Base-by-base conservation (phyloP, 1,139 yeast species). In the Hansenula sp. region DNA sequence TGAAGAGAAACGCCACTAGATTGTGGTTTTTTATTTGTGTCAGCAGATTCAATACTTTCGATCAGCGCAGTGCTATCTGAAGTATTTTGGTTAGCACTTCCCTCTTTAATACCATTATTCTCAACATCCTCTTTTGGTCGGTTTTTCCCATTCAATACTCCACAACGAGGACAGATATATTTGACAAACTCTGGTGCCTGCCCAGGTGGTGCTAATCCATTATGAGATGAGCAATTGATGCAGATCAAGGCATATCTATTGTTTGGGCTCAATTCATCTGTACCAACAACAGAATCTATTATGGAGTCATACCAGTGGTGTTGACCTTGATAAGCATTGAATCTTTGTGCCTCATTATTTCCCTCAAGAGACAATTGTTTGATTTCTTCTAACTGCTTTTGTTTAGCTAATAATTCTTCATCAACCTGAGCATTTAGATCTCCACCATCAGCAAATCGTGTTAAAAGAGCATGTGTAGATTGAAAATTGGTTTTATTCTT, bases 191-290 rank as follows among this genome's bases (percentile, higher is more conserved):
- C 61, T 0, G 95, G 88, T 19, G 69, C 60, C 44, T 68, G 66
- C 16, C 86, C 84, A 1, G 89, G 91, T 5, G 90, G 88, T 0
- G 96, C 96, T 43, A 88, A 70, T 1, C 96, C 96, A 58, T 88
- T 88, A 62, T 88, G 96, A 25, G 72, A 68, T 38, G 65, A 70
- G 58, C 96, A 88, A 16, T 72, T 67, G 25, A 59, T 53, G 59
- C 96, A 88, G 17, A 88, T 84, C 53, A 88, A 71, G 0, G 96
- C 96, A 59, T 73, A 85, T 40, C 96, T 66, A 46, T 70, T 69
- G 44, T 79, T 71, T 0, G 89, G 75, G 47, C 81, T 79, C 49
- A 74, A 68, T 56, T 82, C 86, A 57, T 85, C 91, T 12, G 83
- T 79, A 2, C 96, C 96, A 13, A 86, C 71, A 21, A 89, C 63